Evolutionary conservation across 2,329 filamentous ascomycete genomes (phyloP).

Genomic region (Chaetothyriales sp.): DNA sequence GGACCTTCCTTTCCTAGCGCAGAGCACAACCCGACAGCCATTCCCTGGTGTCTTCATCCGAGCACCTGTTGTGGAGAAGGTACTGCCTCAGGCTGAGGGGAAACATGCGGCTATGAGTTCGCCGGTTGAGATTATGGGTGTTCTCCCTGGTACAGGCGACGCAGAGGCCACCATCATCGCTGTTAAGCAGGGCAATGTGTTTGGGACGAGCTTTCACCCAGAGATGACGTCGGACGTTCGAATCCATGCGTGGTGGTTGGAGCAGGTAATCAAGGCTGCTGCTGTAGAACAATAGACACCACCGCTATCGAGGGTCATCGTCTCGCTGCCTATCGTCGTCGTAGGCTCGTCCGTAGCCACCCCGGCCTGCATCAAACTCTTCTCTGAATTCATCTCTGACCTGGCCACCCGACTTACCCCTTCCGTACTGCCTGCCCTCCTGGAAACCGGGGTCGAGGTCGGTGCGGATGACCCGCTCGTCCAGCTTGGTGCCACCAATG

Average conservation of each 20-base stretch:
- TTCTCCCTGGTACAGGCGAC: slow-evolving; percentile 35
- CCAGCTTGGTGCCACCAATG: slow-evolving; percentile 90
- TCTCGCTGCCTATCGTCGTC: slow-evolving; percentile 40
- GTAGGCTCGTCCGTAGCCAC: slow-evolving; percentile 70
- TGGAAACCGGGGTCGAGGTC: slow-evolving; percentile 92
- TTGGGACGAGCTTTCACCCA: slow-evolving; percentile 91
- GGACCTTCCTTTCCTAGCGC: slow-evolving; percentile 52
- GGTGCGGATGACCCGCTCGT: slow-evolving; percentile 89
- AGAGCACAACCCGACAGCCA: slow-evolving; percentile 23
- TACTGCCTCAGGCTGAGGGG: slow-evolving; percentile 42
- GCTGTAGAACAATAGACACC: not conserved
- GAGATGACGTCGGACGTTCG: slow-evolving; percentile 77
- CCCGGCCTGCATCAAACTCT: slow-evolving; percentile 88
- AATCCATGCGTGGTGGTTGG: slow-evolving; percentile 89
- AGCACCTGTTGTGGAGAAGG: slow-evolving; percentile 77
- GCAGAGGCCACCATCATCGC: slow-evolving; percentile 62
- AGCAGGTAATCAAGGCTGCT: slow-evolving; percentile 42
- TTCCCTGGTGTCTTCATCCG: slow-evolving; percentile 87
- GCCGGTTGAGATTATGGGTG: slow-evolving; percentile 44
- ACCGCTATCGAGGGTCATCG: not conserved
- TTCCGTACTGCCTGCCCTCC: slow-evolving; percentile 88
- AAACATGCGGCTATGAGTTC: slow-evolving; percentile 35
- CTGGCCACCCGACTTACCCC: slow-evolving; percentile 89
- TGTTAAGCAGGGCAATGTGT: slow-evolving; percentile 76
- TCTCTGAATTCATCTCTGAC: slow-evolving; percentile 95